These are phyloP conservation scores for Linaria vulgaris DNA, from an alignment of 257 asterid species.

Conservation along the genomic window DNA sequence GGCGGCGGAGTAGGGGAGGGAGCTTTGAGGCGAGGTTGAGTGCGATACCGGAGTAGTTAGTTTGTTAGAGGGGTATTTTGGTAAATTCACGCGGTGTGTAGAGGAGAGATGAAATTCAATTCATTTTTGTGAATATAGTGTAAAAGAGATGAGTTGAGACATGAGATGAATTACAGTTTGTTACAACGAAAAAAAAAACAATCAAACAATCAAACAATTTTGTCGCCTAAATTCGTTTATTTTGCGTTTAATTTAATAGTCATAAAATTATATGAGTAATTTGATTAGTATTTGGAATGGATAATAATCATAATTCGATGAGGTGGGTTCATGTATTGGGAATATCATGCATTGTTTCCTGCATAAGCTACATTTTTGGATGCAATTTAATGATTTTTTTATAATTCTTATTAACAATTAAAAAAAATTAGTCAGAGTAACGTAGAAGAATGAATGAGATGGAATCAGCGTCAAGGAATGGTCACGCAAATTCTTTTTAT, in stretches of 20 bases:
- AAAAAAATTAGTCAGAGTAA: not conserved
- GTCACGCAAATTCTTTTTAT: no score
- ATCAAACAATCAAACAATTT: no score
- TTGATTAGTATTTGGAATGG: not conserved
- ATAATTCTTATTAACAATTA: not conserved
- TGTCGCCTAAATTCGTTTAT: no score
- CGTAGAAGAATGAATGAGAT: no score
- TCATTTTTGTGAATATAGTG: conserved; percentile 32
- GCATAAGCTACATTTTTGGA: not conserved
- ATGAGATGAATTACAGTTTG: no score
- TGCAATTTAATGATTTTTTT: not conserved
- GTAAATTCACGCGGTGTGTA: conserved; percentile 19
- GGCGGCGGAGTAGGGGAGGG: conserved; percentile 40
- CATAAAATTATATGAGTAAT: not conserved
- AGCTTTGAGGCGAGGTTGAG: conserved; percentile 47
- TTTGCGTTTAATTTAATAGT: no score
- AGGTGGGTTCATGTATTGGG: not conserved
- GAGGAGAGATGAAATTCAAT: not conserved
- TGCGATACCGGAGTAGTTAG: conserved; percentile 71
- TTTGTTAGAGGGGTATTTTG: conserved; percentile 22
- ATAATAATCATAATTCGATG: not conserved
- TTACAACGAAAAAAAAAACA: no score
- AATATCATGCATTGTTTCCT: conserved; percentile 2
- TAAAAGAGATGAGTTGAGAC: no score
- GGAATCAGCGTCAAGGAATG: no score